phyloP scores from a whole-genome alignment of 2,329 filamentous ascomycete genomes.

The Arthroderma sp. region DNA sequence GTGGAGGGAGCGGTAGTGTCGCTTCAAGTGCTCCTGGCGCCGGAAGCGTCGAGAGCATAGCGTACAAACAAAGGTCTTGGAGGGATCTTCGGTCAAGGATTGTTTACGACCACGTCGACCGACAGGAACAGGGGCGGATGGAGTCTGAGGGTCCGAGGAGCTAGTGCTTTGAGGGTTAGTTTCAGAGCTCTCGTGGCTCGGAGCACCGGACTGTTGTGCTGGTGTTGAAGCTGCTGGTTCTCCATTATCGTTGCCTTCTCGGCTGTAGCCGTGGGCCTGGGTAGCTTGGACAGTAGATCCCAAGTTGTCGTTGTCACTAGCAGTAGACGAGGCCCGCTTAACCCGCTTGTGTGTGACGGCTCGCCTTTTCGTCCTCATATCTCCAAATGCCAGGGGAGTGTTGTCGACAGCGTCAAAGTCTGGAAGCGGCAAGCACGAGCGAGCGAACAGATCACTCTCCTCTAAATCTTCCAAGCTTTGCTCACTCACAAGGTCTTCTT shows the following conservation, averaged over 20 bases:
- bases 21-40: conserved; percentile 95
- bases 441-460: conserved; percentile 49
- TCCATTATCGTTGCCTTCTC: conserved; percentile 30
- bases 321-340: conserved; percentile 17
- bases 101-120: conserved; percentile 96
- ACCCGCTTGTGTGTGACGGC: conserved; percentile 24
- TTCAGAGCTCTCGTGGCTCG: conserved; percentile 32
- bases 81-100: conserved; percentile 91
- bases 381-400: conserved; percentile 35
- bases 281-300: conserved; percentile 17
- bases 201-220: conserved; percentile 25
- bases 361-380: conserved; percentile 39
- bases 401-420: conserved; percentile 30
- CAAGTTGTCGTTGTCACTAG: conserved; percentile 20
- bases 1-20: conserved; percentile 95
- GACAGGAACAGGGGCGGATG: conserved; percentile 38
- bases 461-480: conserved; percentile 66
- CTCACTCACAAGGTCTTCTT: conserved; percentile 65
- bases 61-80: conserved; percentile 95
- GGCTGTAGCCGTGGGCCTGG: conserved; percentile 19
- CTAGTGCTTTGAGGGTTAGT: conserved; percentile 36
- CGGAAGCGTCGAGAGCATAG: conserved; percentile 95
- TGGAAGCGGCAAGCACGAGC: conserved; percentile 49
- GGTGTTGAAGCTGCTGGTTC: conserved; percentile 22
- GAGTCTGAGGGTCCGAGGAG: conserved; percentile 24